Conservation (phyloP, 2,329 filamentous ascomycete genomes). For the Alternaria sp. region DNA sequence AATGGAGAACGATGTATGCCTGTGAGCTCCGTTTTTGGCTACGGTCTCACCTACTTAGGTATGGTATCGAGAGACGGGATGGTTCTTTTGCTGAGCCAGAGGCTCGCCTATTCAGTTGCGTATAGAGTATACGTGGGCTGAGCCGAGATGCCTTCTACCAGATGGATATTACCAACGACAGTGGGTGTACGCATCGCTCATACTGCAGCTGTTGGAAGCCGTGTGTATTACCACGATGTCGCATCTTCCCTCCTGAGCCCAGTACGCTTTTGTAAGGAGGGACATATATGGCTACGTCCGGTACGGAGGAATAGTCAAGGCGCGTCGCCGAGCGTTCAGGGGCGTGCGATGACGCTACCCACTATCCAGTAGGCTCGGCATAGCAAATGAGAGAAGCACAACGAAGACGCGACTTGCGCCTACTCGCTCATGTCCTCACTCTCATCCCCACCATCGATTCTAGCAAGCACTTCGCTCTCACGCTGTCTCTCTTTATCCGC, state of each 20-base stretch:
- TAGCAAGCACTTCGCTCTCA: constrained; percentile 23
- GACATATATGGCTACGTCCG: neutral
- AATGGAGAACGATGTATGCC: neutral
- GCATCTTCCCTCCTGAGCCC: neutral
- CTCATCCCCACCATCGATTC: constrained; percentile 20
- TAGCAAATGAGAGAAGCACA: neutral
- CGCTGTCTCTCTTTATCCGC: constrained; percentile 28
- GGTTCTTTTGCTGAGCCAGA: neutral
- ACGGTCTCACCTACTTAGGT: neutral
- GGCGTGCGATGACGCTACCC: neutral
- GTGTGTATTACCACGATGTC: neutral
- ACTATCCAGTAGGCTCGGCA: neutral
- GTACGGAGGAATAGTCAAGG: neutral
- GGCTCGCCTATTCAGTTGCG: neutral
- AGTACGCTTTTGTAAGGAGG: neutral
- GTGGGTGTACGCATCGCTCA: neutral
- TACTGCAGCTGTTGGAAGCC: neutral
- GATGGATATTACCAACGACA: neutral
- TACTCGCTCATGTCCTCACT: constrained; percentile 33
- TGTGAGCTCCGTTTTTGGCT: neutral
- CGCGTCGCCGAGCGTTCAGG: neutral
- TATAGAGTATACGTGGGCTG: neutral
- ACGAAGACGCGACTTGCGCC: neutral
- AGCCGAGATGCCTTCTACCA: neutral
- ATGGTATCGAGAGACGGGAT: neutral